phyloP scores from a whole-genome alignment of 2,329 filamentous ascomycete species.

The Didymella pinodella region DNA sequence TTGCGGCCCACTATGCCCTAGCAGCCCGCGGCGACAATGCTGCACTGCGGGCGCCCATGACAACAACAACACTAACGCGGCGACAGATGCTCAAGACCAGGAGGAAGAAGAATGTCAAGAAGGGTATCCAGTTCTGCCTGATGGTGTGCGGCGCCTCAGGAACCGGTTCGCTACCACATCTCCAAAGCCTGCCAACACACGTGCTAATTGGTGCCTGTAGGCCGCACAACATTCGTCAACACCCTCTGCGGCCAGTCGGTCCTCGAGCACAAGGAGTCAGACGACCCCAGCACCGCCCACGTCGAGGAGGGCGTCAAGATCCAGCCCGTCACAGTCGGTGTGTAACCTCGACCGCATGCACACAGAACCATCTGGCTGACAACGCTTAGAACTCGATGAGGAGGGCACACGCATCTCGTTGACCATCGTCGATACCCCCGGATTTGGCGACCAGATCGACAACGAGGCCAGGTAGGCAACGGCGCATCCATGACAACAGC shows the following conservation, averaged over 20 bases:
- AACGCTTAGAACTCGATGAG: slow-evolving; percentile 79
- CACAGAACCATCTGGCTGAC: slow-evolving; percentile 12
- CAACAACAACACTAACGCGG: slow-evolving; percentile 33
- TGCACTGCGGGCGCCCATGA: slow-evolving; percentile 25
- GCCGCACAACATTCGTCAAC: slow-evolving; percentile 98
- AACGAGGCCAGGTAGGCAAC: slow-evolving; percentile 87
- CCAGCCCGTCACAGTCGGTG: slow-evolving; percentile 97
- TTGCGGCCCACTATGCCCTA: slow-evolving; percentile 34
- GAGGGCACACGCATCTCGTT: slow-evolving; percentile 97
- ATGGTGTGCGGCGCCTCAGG: slow-evolving; percentile 99
- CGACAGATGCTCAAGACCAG: slow-evolving; percentile 75
- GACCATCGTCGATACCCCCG: slow-evolving; percentile 97
- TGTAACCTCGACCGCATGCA: slow-evolving; percentile 43
- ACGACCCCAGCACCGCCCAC: slow-evolving; percentile 87
- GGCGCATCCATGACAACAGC: neutral
- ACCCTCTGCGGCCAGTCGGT: slow-evolving; percentile 97
- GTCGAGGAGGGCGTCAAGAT: slow-evolving; percentile 97
- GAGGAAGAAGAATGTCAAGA: slow-evolving; percentile 99
- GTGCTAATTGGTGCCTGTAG: slow-evolving; percentile 55
- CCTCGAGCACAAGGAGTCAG: slow-evolving; percentile 87
- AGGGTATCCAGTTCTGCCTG: slow-evolving; percentile 99
- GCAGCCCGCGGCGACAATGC: slow-evolving; percentile 25
- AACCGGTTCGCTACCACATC: slow-evolving; percentile 73
- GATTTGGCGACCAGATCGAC: slow-evolving; percentile 98
- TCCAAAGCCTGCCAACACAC: neutral